Evolutionary conservation across 2,329 filamentous ascomycete genomes (phyloP), one percentile per base, ranked within the genome.

Genomic region (Verticillium nubilum): DNA sequence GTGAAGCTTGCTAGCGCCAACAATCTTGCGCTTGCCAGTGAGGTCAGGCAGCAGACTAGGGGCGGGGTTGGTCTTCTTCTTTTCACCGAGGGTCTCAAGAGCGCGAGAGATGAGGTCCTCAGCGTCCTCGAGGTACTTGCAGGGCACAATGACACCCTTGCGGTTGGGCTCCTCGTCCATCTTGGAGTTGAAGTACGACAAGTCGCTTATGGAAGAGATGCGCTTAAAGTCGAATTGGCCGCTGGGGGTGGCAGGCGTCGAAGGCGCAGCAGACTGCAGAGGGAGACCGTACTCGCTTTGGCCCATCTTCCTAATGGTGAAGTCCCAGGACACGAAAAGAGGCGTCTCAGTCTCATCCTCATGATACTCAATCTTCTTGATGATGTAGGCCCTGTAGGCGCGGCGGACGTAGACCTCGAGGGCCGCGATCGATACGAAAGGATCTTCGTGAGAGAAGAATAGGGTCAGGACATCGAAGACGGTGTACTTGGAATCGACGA

Each of bases 401-500:
- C 95, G 91, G 68, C 95, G 93, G 63, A 97, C 88, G 74, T 99
- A 99, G 55, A 98, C 93, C 73, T 99, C 95, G 4, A 99, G 85
- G 54, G 95, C 92, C 61, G 95, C 95, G 62, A 97, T 80, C 7
- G 91, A 91, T 29, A 99, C 94, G 91, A 92, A 98, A 13, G 92
- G 88, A 70, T 99, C 95, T 50, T 91, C 86, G 76, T 99, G 92
- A 33, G 88, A 90, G 72, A 99, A 99, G 86, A 99, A 99, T 60
- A 92, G 87, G 7, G 94, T 90, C 65, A 99, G 77, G 19, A 99
- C 95, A 71, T 99, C 95, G 67, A 97, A 97, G 64, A 99, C 95
- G 50, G 94, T 98, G 80, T 96, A 98, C 79, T 96, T 96, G 58
- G 95, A 98, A 76, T 99, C 95, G 57, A 99, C 92, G 31, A 99